Evolutionary conservation across 164 flowering plant species (phyloP).

Genomic region (Vitis rotundifolia): DNA sequence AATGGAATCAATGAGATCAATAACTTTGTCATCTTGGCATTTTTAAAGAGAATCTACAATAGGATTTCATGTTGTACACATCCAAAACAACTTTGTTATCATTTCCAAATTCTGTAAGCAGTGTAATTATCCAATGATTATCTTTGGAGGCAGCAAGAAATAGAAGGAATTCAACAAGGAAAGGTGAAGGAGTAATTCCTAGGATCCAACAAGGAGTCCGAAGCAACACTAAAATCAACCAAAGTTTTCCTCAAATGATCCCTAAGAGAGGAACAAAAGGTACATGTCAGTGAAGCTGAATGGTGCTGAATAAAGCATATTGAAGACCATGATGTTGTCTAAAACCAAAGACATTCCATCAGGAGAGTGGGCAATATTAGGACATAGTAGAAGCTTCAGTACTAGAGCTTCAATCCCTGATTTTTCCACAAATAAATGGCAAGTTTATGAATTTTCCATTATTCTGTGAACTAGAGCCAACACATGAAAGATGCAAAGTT

Average conservation of each 20-base stretch:
- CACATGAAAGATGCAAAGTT: slow-evolving; percentile 82
- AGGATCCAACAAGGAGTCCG: no score
- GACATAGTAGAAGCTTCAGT: slow-evolving; percentile 78
- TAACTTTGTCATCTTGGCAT: no score
- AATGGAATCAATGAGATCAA: no score
- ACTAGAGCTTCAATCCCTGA: slow-evolving; percentile 81
- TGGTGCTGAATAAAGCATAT: slow-evolving; percentile 94
- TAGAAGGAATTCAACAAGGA: no score
- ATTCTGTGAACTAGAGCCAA: slow-evolving; percentile 92
- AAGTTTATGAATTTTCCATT: slow-evolving; percentile 91
- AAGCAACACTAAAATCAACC: slow-evolving; percentile 40
- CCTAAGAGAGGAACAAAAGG: slow-evolving; percentile 78
- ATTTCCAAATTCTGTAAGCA: no score
- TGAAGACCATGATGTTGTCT: slow-evolving; percentile 91
- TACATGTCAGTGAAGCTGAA: slow-evolving; percentile 79
- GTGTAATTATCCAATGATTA: no score
- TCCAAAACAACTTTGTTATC: no score
- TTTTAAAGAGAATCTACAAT: no score
- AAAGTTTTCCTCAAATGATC: slow-evolving; percentile 78
- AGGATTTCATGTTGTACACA: no score
- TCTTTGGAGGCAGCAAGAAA: no score
- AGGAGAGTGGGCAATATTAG: slow-evolving; percentile 88
- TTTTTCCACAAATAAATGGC: slow-evolving; percentile 93
- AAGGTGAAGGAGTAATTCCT: no score
- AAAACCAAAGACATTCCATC: slow-evolving; percentile 95